Evolutionary conservation across 345 rosid species (phyloP), one percentile per base, ranked within the genome.

Genomic region (Eucalyptus paniculata): DNA sequence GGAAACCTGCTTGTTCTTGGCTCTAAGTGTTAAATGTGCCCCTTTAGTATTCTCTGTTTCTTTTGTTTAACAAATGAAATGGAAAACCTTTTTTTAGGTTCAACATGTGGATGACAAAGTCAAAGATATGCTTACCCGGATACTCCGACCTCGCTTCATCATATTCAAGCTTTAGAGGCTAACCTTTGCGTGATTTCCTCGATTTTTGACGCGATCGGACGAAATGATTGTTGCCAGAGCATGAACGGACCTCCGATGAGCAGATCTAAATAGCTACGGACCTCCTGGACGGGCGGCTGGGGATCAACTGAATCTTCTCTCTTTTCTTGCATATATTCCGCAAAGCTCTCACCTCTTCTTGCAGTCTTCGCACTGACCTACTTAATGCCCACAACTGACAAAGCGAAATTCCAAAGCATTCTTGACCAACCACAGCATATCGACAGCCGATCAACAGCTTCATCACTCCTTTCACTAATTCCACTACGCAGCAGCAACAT

Each of bases 401-500:
- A 69, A 32, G 6, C 42, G 2, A 69, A 32, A 32, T 69, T 32
- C 24, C 42, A 17, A 32, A 67, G 23, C 80, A n/a, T 67, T n/a
- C 80, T n/a, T 67, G 77, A n/a, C 77, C 40, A n/a, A 67, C 80
- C 80, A 16, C 40, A 67, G 80, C 23, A 17, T 9, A 32, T 69
- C 42, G 11, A 32, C 11, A 17, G 11, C 37, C 24, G 11, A 69
- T 69, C 23, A 15, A 69, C 40, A 69, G 40, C 3, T 69, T 69
- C 81, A 69, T 95, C 98, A 90, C 89, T 94, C 91, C 91, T 94
- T 91, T 87, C 90, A 89, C 92, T 90, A 82, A 91, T 89, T 92
- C 92, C 96, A 87, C 91, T 92, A 89, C 91, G 96, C 94, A 95
- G 93, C 92, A 37, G 90, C 50, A 97, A 88, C 86, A 92, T 87